Base-by-base conservation (phyloP, 768 basidiomycete species). In the Tylopilus plumbeoviolaceoides region DNA sequence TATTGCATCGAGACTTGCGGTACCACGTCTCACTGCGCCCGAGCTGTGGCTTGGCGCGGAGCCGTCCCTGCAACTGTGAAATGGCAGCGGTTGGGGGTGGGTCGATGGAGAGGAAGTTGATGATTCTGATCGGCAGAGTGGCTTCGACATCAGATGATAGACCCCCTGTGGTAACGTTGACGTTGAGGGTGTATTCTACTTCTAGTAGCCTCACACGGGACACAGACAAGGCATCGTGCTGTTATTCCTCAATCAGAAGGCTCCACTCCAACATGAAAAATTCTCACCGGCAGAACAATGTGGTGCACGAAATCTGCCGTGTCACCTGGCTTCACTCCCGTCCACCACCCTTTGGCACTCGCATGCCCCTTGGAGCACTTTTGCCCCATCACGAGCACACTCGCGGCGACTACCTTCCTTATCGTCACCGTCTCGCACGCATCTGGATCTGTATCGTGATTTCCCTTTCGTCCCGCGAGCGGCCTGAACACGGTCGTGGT, bases 341-440 rank as follows among this genome's bases (percentile, higher is more conserved):
- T 76, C 92, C 93, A 95, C 88, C 91, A 95, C 1, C 92, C 93
- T 61, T 83, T 85, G 21, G 84, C 87, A 39, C 87, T 91, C 10
- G 86, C 88, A 63, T 83, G 78, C 2, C 88, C 87, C 56, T 79
- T 78, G 7, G 81, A 69, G 25, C 79, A 80, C 38, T 77, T 76
- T 45, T 85, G 80, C 7, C 84, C 82, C 64, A 84, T 82, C 59
- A 84, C 81, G 25, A 95, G 75, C 5, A 73, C 73, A 30, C 81
- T 78, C 61, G 84, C 83, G 2, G 84, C 79, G 1, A 94, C 75
- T 56, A 81, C 77, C 65, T 86, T 89, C 48, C 75, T 72, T 17
- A 72, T 78, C 5, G 84, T 83, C 36, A 78, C 71, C 0, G 84
- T 82, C 64, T 83, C 79, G 62, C 83, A 87, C 6, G 81, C 78